These are phyloP conservation scores for Sclerotinia borealis DNA, from an alignment of 2,329 filamentous ascomycete species.

Conservation along the genomic window DNA sequence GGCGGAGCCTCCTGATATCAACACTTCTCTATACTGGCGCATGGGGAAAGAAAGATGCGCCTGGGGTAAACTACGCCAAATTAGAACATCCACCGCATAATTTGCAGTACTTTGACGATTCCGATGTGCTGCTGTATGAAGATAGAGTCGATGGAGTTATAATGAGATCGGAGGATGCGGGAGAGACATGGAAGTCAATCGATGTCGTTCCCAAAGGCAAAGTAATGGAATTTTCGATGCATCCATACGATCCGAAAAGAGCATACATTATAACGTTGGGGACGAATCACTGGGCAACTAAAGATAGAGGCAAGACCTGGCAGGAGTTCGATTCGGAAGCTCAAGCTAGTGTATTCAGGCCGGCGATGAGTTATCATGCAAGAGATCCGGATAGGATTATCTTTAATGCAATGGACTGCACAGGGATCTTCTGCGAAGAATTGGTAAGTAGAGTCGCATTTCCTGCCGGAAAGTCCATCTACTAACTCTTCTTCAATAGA, in stretches of 20 bases:
- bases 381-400: slow-evolving; percentile 78
- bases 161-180: slow-evolving; percentile 75
- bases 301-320: slow-evolving; percentile 80
- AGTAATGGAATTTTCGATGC: slow-evolving; percentile 61
- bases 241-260: slow-evolving; percentile 69
- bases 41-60: slow-evolving; percentile 39
- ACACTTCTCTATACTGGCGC: slow-evolving; percentile 25
- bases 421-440: slow-evolving; percentile 57
- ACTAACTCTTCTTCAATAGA: slow-evolving; percentile 22
- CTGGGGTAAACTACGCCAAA: slow-evolving; percentile 56
- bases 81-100: slow-evolving; percentile 63
- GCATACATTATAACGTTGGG: slow-evolving; percentile 73
- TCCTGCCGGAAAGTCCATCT: neutral
- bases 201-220: slow-evolving; percentile 57
- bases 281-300: slow-evolving; percentile 73
- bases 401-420: slow-evolving; percentile 69
- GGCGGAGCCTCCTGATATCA: slow-evolving; percentile 29
- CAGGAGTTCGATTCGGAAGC: slow-evolving; percentile 59
- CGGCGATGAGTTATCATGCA: slow-evolving; percentile 71
- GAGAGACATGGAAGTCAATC: slow-evolving; percentile 66
- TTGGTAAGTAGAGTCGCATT: slow-evolving; percentile 33
- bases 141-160: slow-evolving; percentile 59
- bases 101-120: slow-evolving; percentile 87
- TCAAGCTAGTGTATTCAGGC: slow-evolving; percentile 48
- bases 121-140: slow-evolving; percentile 71